These are phyloP conservation scores for Collybia nuda DNA, from an alignment of 768 basidiomycete genomes.

Conservation along the genomic window DNA sequence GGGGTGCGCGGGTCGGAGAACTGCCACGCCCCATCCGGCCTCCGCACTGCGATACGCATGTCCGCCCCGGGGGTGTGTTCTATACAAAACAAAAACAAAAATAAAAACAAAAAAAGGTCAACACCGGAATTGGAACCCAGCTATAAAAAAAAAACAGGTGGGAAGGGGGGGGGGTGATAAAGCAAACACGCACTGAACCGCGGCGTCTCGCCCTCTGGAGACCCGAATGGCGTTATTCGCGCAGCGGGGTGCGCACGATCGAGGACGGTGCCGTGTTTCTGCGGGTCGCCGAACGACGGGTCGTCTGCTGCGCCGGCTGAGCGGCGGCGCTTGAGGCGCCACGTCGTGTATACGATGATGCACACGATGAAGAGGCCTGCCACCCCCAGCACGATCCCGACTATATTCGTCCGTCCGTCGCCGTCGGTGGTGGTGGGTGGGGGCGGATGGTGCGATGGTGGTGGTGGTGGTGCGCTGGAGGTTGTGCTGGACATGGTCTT, in stretches of 20 bases:
- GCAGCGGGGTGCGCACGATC: constrained; percentile 35
- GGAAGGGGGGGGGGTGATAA: not conserved
- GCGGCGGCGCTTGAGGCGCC: constrained; percentile 8
- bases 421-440: not conserved
- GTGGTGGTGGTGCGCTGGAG: constrained; percentile 1
- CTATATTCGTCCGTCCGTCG: not conserved
- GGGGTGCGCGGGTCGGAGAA: constrained; percentile 43
- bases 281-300: constrained; percentile 3
- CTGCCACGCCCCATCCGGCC: constrained; percentile 56
- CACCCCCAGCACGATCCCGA: constrained; percentile 10
- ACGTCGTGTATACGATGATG: constrained; percentile 7
- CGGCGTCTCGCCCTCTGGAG: constrained; percentile 31
- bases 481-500: constrained; percentile 10
- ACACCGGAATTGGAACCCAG: no score
- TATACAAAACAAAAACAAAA: no score
- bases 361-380: constrained; percentile 7
- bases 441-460: constrained; percentile 1
- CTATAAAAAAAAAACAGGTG: not conserved
- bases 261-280: constrained; percentile 24
- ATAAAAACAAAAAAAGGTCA: no score
- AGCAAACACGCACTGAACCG: constrained; percentile 35
- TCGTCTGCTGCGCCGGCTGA: not conserved
- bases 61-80: constrained; percentile 52
- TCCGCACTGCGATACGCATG: constrained; percentile 57
- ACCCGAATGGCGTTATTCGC: constrained; percentile 41